These are phyloP conservation scores for Laguncularia racemosa DNA, from an alignment of 345 rosid species.

Conservation along the genomic window DNA sequence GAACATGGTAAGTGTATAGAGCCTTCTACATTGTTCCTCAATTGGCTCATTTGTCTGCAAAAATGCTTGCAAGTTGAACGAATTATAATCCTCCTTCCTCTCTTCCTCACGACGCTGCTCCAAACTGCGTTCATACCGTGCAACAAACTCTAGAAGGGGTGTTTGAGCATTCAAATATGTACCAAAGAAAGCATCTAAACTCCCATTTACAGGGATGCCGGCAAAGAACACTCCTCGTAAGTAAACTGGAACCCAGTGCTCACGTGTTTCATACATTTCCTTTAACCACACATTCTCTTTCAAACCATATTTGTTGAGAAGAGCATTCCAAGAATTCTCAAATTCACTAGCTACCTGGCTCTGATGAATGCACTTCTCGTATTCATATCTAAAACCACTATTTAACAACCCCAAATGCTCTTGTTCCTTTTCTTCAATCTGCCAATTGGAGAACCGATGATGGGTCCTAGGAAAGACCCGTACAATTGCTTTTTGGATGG, in stretches of 20 bases:
- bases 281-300: slow-evolving; percentile 63
- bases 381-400: slow-evolving; percentile 51
- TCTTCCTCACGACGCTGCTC: slow-evolving; percentile 71
- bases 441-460: slow-evolving; percentile 78
- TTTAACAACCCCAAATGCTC: slow-evolving; percentile 52
- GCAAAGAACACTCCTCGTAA: slow-evolving; percentile 65
- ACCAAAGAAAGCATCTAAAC: slow-evolving; percentile 54
- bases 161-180: slow-evolving; percentile 47
- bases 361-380: slow-evolving; percentile 63
- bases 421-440: slow-evolving; percentile 51
- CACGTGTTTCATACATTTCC: slow-evolving; percentile 59
- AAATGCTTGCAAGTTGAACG: slow-evolving; percentile 55
- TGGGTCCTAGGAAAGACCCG: slow-evolving; percentile 67
- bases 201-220: slow-evolving; percentile 57
- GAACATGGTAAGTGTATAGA: slow-evolving; percentile 63
- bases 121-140: slow-evolving; percentile 56
- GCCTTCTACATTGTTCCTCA: slow-evolving; percentile 78
- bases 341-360: slow-evolving; percentile 61
- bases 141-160: slow-evolving; percentile 49
- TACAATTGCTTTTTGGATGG: slow-evolving; percentile 63
- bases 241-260: slow-evolving; percentile 75
- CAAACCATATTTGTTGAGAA: slow-evolving; percentile 51
- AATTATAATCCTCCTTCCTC: slow-evolving; percentile 73
- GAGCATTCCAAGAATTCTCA: slow-evolving; percentile 54
- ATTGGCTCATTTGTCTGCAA: slow-evolving; percentile 71